Conservation (phyloP, 2,329 filamentous ascomycete species). For the Beauveria brongniartii region DNA sequence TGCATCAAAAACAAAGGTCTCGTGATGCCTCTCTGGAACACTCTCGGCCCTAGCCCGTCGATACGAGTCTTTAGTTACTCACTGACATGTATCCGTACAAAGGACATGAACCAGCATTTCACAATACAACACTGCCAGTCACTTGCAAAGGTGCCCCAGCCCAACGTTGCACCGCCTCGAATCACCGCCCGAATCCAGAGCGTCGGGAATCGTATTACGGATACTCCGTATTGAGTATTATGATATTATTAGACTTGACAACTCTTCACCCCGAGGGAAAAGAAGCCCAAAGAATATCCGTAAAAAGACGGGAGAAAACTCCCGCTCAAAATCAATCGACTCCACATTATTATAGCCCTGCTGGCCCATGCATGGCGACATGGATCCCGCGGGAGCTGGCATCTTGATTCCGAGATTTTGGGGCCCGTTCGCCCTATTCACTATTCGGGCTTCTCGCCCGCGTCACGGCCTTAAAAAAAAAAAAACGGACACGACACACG, state of each 20-base stretch:
- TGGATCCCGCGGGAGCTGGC: constrained; percentile 2
- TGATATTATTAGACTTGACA: not conserved
- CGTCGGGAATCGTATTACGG: not conserved
- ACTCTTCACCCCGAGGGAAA: too few relatives aligned
- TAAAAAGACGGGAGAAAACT: not conserved
- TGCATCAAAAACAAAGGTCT: not conserved
- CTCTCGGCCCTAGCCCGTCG: not conserved
- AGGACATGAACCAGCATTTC: not conserved
- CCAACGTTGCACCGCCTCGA: not conserved
- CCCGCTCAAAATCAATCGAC: not conserved
- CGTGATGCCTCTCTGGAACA: constrained; percentile 1
- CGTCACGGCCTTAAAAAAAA: not conserved
- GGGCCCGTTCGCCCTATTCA: not conserved
- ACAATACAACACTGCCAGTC: too few relatives aligned
- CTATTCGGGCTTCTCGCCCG: not conserved
- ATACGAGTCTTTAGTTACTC: not conserved
- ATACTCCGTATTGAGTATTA: too few relatives aligned
- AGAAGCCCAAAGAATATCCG: not conserved
- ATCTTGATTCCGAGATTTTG: not conserved
- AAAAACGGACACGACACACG: not conserved
- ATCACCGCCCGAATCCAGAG: not conserved
- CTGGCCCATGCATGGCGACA: too few relatives aligned
- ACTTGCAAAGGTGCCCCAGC: not conserved
- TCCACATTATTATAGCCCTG: not conserved
- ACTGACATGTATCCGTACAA: too few relatives aligned